These are phyloP conservation scores for Globisporangium iwayamae DNA, from an alignment of 352 stramenopile species.

Conservation along the genomic window DNA sequence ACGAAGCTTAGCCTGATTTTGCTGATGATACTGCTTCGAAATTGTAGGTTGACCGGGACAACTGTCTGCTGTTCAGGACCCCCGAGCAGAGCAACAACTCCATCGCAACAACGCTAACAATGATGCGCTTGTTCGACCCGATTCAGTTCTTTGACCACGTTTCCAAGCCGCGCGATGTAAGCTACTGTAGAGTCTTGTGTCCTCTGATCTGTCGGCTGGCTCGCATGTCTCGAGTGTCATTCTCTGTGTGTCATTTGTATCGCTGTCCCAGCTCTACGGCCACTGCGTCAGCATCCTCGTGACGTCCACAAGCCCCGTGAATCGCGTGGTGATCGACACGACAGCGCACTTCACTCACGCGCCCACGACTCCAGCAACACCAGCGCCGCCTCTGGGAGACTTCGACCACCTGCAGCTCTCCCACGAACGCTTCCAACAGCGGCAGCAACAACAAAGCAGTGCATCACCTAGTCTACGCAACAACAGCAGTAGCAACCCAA, in stretches of 20 bases:
- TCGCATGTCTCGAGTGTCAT: no score
- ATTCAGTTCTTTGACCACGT: constrained; percentile 43
- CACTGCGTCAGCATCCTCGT: constrained; percentile 51
- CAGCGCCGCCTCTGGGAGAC: neutral
- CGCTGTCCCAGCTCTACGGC: constrained; percentile 34
- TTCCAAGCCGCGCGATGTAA: constrained; percentile 37
- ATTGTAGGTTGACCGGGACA: constrained; percentile 36
- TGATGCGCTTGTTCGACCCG: constrained; percentile 34
- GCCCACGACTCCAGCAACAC: neutral
- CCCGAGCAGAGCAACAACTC: neutral
- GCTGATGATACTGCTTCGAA: neutral
- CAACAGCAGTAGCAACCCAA: neutral
- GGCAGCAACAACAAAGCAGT: neutral
- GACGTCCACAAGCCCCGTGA: constrained; percentile 31
- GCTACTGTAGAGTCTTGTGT: constrained; percentile 2
- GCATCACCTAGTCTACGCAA: neutral
- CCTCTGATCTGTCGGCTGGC: neutral
- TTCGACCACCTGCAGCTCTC: neutral
- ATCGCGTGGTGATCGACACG: constrained; percentile 52
- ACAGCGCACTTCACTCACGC: constrained; percentile 39
- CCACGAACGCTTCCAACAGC: neutral
- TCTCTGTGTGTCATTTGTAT: neutral
- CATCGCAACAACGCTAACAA: neutral
- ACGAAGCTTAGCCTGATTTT: neutral
- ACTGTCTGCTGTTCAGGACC: constrained; percentile 37